Percentiles rank a stretch among this genome's conserved stretches.
phyloP scores from a whole-genome alignment of 73 alveolate genomes.

The Loxodes magnus region DNA sequence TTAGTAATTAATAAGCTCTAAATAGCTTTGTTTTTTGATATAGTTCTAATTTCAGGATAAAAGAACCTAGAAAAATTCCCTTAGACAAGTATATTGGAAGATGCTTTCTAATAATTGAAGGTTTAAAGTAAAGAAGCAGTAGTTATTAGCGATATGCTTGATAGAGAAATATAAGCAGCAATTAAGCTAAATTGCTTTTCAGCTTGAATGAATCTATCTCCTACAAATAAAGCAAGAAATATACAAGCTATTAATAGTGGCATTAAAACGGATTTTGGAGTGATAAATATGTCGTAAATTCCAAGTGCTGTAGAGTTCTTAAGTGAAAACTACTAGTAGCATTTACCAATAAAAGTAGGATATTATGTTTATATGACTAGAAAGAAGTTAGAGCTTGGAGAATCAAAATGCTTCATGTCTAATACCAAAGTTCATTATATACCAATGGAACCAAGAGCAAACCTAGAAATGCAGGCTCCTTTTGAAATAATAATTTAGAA shows the following conservation, averaged over 20 bases:
- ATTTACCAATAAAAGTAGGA: slow-evolving; percentile 4
- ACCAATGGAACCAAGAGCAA: not conserved
- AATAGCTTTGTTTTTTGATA: not conserved
- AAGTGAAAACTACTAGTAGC: no score
- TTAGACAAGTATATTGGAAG: not conserved
- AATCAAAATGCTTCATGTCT: not conserved
- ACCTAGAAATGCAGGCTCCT: not conserved
- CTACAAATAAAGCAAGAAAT: not conserved
- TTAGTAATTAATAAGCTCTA: not conserved
- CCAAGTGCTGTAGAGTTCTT: slow-evolving; percentile 11
- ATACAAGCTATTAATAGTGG: not conserved
- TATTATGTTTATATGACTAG: not conserved
- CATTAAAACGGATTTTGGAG: not conserved
- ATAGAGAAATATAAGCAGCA: not conserved
- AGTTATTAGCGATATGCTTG: not conserved
- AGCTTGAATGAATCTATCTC: not conserved
- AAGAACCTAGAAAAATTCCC: not conserved
- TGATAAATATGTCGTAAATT: not conserved
- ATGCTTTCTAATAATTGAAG: not conserved
- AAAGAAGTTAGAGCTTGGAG: not conserved
- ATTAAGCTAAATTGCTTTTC: not conserved
- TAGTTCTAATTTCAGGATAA: not conserved
- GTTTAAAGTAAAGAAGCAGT: not conserved
- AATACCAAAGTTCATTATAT: not conserved
- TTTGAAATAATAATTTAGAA: not conserved